Base-by-base conservation (phyloP, 371 early-diverging fungal species). In the Lichtheimia corymbifera region DNA sequence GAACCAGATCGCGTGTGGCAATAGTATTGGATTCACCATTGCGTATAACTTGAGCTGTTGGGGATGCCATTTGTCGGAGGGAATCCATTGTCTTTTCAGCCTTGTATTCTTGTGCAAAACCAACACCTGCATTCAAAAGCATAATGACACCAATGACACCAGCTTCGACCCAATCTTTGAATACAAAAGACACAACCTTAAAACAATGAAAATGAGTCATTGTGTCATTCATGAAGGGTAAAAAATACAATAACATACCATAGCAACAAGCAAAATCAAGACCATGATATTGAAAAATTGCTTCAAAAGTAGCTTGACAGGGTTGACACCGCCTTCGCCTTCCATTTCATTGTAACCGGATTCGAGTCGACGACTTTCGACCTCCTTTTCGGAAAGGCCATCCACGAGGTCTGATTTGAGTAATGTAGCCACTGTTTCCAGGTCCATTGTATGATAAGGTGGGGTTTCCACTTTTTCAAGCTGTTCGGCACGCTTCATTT, bases 21-120 rank as follows among this genome's bases (percentile, higher is more conserved):
- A 95, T 72, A 4, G 83, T 82, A 22, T 81, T 74, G 62, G 84
- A 80, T 47, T 84, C 83, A 2, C 94, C 93, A 66, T 90, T 85
- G 57, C 97, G 92, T 60, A 97, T 73, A 12, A 95, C 96, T 43
- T 80, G 82, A 45, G 80, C 84, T 25, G 91, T 71, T 4, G 68
- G 68, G 14, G 94, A 93, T 14, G 89, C 83, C 80, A 95, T 85
- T 53, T 90, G 86, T 59, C 91, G 79, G 50, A 95, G 79, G 18
- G 94, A 92, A 55, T 94, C 94, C 86, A 95, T 84, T 12, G 96
- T 93, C 61, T 89, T 84, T 70, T 93, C 93, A 13, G 96, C 93
- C 56, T 90, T 87, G 71, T 82, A 92, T 68, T 95, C 96, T 74
- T 95, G 96, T 41, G 83, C 73, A 63, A 94, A 93, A 3, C 96